Percentiles rank a stretch among this genome's conserved stretches.
Evolutionary conservation across 2,329 filamentous ascomycete genomes (phyloP).

Genomic region (Ophiostoma populinum): DNA sequence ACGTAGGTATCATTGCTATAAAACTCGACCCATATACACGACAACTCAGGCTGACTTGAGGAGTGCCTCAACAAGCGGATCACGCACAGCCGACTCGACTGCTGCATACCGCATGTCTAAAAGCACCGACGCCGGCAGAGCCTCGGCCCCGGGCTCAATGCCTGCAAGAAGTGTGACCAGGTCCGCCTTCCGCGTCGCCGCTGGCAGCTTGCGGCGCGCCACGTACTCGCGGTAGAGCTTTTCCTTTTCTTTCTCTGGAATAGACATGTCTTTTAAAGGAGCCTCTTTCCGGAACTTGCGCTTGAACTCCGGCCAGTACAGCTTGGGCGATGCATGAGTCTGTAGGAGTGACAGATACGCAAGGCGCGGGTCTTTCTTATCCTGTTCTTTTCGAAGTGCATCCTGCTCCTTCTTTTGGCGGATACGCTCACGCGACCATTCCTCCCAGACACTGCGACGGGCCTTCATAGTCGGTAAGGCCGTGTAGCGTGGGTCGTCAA

Average conservation of each 20-base stretch:
- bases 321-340: conserved; percentile 67
- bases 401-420: conserved; percentile 46
- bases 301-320: conserved; percentile 96
- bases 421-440: conserved; percentile 68
- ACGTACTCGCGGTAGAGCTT: conserved; percentile 65
- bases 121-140: conserved; percentile 38
- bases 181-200: conserved; percentile 50
- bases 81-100: conserved; percentile 40
- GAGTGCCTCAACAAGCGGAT: conserved; percentile 48
- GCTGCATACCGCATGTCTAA: conserved; percentile 57
- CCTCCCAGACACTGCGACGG: conserved; percentile 66
- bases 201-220: conserved; percentile 46
- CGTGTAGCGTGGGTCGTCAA: conserved; percentile 78
- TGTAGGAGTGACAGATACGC: conserved; percentile 70
- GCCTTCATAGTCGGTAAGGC: conserved; percentile 65
- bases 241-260: conserved; percentile 65
- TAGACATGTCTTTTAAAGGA: conserved; percentile 61
- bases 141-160: too few species aligned
- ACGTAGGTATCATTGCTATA: too few species aligned
- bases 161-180: conserved; percentile 49
- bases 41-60: conserved; percentile 27
- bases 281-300: conserved; percentile 73
- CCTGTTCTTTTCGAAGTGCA: conserved; percentile 21
- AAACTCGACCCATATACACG: too few species aligned
- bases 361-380: conserved; percentile 68